phyloP scores from a whole-genome alignment of 805 yeast species.

The Sugiyamaella qingdaonensis region DNA sequence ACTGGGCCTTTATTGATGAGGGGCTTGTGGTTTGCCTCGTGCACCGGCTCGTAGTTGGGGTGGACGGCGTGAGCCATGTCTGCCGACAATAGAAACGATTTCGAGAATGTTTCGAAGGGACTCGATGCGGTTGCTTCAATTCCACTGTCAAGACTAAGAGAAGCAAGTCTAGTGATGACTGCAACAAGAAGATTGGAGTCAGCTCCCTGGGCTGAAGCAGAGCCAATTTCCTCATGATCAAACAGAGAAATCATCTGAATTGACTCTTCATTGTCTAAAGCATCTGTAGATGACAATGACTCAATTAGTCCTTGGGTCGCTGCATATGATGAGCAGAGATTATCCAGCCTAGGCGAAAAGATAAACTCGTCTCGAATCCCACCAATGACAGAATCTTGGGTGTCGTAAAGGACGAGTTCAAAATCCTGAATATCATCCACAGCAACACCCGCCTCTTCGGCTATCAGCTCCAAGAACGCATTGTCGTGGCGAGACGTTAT shows the following conservation, averaged over 20 bases:
- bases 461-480: conserved; percentile 64
- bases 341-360: conserved; percentile 88
- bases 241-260: conserved; percentile 76
- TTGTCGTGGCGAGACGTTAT: conserved; percentile 68
- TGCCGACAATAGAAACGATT: conserved; percentile 83
- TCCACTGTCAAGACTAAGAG: conserved; percentile 38
- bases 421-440: conserved; percentile 75
- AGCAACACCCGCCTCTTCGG: conserved; percentile 53
- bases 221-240: conserved; percentile 96
- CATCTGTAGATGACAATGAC: conserved; percentile 36
- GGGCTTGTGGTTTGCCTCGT: conserved; percentile 79
- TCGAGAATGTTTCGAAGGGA: conserved; percentile 33
- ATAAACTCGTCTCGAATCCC: conserved; percentile 89
- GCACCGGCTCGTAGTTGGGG: conserved; percentile 76
- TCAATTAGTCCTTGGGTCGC: conserved; percentile 68
- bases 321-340: conserved; percentile 80
- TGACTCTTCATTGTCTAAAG: conserved; percentile 47
- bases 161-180: conserved; percentile 63
- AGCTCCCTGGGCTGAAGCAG: conserved; percentile 94
- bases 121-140: conserved; percentile 26
- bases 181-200: conserved; percentile 87
- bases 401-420: conserved; percentile 80
- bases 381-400: conserved; percentile 78
- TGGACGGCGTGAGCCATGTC: conserved; percentile 98
- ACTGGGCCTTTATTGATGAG: conserved; percentile 86